Percentiles rank a stretch among this genome's conserved stretches.
These are phyloP conservation scores for Prunus persica DNA, from an alignment of 306 rosid species.

Conservation along the genomic window Prunus_persica_NCBIv2 NC_034016.1:9632501-9633000, in stretches of 20 bases:
- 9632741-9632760: too few species aligned
- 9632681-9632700: too few species aligned
- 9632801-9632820: neutral
- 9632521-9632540: neutral
- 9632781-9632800: neutral
- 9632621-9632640: neutral
- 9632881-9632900: too few species aligned
- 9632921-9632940: too few species aligned
- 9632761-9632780: neutral
- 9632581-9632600: neutral
- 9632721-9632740: too few species aligned
- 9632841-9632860: neutral
- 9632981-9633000: neutral
- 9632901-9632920: too few species aligned
- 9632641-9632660: neutral
- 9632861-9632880: too few species aligned
- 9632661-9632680: neutral
- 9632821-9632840: neutral
- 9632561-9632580: neutral
- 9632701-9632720: too few species aligned
- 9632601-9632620: neutral
- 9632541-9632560: neutral
- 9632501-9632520: neutral
- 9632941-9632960: too few species aligned
- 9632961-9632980: neutral